Evolutionary conservation across 2,329 filamentous ascomycete genomes (phyloP).

Genomic region (Penicillium sp.): DNA sequence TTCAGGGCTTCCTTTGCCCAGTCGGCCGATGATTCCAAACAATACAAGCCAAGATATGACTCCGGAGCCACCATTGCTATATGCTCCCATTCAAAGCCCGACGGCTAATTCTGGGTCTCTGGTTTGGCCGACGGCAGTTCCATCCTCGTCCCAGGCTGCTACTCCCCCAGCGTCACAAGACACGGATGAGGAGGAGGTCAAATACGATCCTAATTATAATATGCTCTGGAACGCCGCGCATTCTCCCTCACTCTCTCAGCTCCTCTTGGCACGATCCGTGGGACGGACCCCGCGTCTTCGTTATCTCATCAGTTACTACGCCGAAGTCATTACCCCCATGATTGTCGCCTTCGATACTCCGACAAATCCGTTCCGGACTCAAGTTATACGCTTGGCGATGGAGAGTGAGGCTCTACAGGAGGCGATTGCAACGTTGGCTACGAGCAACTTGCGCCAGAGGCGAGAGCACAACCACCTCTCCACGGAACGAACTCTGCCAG

Average conservation of each 20-base stretch:
- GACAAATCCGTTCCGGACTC: slow-evolving; percentile 73
- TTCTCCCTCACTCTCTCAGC: slow-evolving; percentile 29
- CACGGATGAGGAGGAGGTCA: slow-evolving; percentile 18
- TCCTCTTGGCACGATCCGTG: slow-evolving; percentile 41
- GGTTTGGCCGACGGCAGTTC: slow-evolving; percentile 11
- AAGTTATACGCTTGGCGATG: slow-evolving; percentile 69
- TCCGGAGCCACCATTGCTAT: slow-evolving; percentile 13
- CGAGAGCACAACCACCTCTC: slow-evolving; percentile 48
- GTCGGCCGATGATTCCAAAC: slow-evolving; percentile 9
- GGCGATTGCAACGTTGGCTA: slow-evolving; percentile 78
- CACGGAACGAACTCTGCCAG: slow-evolving; percentile 45
- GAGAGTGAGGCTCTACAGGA: slow-evolving; percentile 78
- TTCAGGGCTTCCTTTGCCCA: slow-evolving; percentile 17
- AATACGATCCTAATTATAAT: slow-evolving; percentile 7
- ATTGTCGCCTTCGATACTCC: slow-evolving; percentile 85
- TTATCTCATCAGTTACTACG: slow-evolving; percentile 87
- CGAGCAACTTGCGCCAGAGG: slow-evolving; percentile 83
- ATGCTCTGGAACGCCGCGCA: slow-evolving; percentile 18
- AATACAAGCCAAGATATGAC: slow-evolving; percentile 9
- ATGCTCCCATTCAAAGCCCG: slow-evolving; percentile 12
- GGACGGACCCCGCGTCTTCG: slow-evolving; percentile 67
- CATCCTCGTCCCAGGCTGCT: slow-evolving; percentile 5
- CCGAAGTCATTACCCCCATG: slow-evolving; percentile 81
- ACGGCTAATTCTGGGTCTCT: slow-evolving; percentile 9
- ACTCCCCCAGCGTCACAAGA: slow-evolving; percentile 10